A percentile compares a stretch with the other conserved stretches of the same genome.
Conservation (phyloP, 805 yeast species). For the Candida corydali region DNA sequence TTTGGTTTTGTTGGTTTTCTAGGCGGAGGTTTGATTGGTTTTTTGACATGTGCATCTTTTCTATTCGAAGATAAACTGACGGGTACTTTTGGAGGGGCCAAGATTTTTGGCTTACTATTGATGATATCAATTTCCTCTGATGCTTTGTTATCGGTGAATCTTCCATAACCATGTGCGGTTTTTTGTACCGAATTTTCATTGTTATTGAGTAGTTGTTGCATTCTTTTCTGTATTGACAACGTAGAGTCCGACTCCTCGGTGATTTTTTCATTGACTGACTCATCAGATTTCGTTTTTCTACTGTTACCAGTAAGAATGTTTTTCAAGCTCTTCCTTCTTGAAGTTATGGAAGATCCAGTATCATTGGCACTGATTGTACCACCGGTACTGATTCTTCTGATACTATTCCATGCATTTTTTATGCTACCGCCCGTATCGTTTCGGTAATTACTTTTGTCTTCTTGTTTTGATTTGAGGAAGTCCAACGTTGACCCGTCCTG, state of each 20-base stretch:
- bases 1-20: slow-evolving; percentile 66
- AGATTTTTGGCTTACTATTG: slow-evolving; percentile 14
- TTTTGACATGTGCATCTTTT: neutral
- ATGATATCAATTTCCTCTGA: slow-evolving; percentile 33
- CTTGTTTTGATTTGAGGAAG: slow-evolving; percentile 33
- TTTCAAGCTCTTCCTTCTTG: slow-evolving; percentile 27
- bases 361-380: slow-evolving; percentile 17
- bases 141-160: slow-evolving; percentile 49
- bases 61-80: slow-evolving; percentile 19
- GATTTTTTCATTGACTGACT: neutral
- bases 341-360: slow-evolving; percentile 15
- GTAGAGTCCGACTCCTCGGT: neutral
- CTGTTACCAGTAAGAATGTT: slow-evolving; percentile 26
- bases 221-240: slow-evolving; percentile 49
- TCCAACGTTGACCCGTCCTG: slow-evolving; percentile 26
- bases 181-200: slow-evolving; percentile 42
- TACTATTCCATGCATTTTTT: slow-evolving; percentile 25
- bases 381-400: slow-evolving; percentile 40
- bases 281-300: neutral
- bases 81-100: slow-evolving; percentile 37
- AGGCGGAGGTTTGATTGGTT: slow-evolving; percentile 40
- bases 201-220: slow-evolving; percentile 45
- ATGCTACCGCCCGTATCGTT: slow-evolving; percentile 41
- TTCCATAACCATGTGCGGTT: slow-evolving; percentile 82
- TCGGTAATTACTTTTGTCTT: slow-evolving; percentile 12